A percentile compares a stretch with the other conserved stretches of the same genome.
phyloP scores from a whole-genome alignment of 352 stramenopile species.

The Globisporangium echinulatum region DNA sequence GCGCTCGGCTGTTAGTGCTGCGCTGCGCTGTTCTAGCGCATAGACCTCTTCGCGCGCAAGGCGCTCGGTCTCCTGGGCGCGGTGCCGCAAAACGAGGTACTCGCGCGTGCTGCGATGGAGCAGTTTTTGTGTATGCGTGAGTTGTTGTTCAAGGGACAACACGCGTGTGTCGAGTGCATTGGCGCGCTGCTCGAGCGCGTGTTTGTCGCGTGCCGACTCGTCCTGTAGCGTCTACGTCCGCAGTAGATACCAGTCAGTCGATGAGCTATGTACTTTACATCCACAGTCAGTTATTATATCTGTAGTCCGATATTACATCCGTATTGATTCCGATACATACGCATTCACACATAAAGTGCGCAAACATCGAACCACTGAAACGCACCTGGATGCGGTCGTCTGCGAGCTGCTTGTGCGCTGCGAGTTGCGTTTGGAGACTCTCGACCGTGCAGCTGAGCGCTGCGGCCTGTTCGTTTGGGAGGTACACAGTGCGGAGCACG shows the following conservation, averaged over 20 bases:
- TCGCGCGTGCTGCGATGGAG: slow-evolving; percentile 69
- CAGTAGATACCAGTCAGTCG: too few relatives aligned
- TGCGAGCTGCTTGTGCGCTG: slow-evolving; percentile 40
- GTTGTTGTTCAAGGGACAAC: slow-evolving; percentile 33
- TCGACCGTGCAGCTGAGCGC: slow-evolving; percentile 42
- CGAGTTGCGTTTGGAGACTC: slow-evolving; percentile 55
- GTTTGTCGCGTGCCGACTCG: slow-evolving; percentile 47
- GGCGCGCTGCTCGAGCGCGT: slow-evolving; percentile 34
- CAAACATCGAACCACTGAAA: neutral
- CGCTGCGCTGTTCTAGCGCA: slow-evolving; percentile 30
- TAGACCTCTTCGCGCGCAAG: slow-evolving; percentile 53
- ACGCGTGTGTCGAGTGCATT: slow-evolving; percentile 30
- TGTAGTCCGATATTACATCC: too few relatives aligned
- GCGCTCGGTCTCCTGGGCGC: slow-evolving; percentile 55
- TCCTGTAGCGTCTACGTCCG: slow-evolving; percentile 37
- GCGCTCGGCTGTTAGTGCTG: slow-evolving; percentile 34
- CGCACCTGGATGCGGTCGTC: slow-evolving; percentile 55
- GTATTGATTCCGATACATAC: too few relatives aligned
- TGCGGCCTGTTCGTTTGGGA: slow-evolving; percentile 64
- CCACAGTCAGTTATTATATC: too few relatives aligned
- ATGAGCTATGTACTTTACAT: neutral
- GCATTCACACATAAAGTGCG: too few relatives aligned
- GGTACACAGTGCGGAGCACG: slow-evolving; percentile 71
- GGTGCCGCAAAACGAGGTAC: slow-evolving; percentile 67
- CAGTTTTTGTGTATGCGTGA: slow-evolving; percentile 48